Conservation (phyloP, 306 rosid species). For the Rubus parviflorus region DNA sequence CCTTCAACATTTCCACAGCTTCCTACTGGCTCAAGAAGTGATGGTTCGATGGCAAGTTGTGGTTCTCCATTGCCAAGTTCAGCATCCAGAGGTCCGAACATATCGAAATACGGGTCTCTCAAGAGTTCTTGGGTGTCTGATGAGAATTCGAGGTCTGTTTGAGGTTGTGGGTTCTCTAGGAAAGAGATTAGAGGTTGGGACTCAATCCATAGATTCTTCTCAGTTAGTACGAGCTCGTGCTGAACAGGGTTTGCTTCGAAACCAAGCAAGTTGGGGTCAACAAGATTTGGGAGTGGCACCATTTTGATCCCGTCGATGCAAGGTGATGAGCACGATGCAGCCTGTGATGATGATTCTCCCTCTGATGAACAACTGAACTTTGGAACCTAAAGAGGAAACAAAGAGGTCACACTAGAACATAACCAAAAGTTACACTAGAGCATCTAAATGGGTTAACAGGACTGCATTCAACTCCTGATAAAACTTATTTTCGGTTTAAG, state of each 20-base stretch:
- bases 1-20: conserved; percentile 36
- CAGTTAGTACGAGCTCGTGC: conserved; percentile 35
- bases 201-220: conserved; percentile 34
- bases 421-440: background rate
- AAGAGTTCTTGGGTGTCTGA: conserved; percentile 44
- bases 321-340: conserved; percentile 37
- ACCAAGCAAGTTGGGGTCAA: conserved; percentile 35
- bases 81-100: conserved; percentile 38
- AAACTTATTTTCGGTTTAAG: too few species aligned
- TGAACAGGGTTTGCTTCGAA: conserved; percentile 28
- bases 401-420: background rate
- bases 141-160: conserved; percentile 45
- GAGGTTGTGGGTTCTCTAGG: conserved; percentile 39
- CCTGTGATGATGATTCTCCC: conserved; percentile 54
- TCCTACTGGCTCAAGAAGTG: conserved; percentile 44
- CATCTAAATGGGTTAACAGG: background rate
- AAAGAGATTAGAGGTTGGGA: conserved; percentile 28
- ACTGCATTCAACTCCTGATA: background rate
- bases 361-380: conserved; percentile 59
- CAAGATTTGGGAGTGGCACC: conserved; percentile 58
- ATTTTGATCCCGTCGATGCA: conserved; percentile 42
- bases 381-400: conserved; percentile 39
- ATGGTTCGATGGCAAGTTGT: conserved; percentile 33
- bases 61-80: conserved; percentile 43
- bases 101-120: conserved; percentile 45